Evolutionary conservation across 140 eudicot species (phyloP).

Genomic region (Senecio squalidus): DNA sequence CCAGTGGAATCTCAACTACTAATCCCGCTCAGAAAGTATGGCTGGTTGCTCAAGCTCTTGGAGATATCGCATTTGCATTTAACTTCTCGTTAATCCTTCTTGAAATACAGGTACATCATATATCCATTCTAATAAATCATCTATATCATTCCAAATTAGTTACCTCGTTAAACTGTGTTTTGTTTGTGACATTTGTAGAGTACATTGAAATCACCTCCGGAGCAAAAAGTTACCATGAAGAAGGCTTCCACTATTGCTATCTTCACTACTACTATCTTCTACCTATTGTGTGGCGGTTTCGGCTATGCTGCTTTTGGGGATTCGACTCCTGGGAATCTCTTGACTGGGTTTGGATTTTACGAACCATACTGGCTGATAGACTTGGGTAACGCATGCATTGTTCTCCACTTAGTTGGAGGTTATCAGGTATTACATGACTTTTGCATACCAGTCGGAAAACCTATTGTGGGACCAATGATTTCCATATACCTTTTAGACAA

Average conservation of each 20-base stretch:
- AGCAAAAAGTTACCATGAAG: slow-evolving; percentile 37
- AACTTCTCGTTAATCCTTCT: slow-evolving; percentile 39
- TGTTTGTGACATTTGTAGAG: slow-evolving; percentile 22
- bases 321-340: slow-evolving; percentile 58
- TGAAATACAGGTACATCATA: slow-evolving; percentile 50
- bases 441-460: background rate
- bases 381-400: slow-evolving; percentile 40
- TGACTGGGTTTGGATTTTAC: slow-evolving; percentile 46
- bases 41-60: slow-evolving; percentile 61
- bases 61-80: slow-evolving; percentile 64
- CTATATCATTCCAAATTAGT: background rate
- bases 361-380: slow-evolving; percentile 46
- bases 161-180: background rate
- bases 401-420: slow-evolving; percentile 41
- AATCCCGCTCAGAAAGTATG: slow-evolving; percentile 43
- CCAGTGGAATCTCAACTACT: slow-evolving; percentile 41
- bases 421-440: slow-evolving; percentile 29
- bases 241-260: slow-evolving; percentile 36
- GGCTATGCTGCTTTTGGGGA: slow-evolving; percentile 86
- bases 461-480: background rate
- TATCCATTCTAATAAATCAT: background rate
- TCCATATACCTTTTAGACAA: background rate
- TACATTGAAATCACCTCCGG: slow-evolving; percentile 36
- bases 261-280: slow-evolving; percentile 52
- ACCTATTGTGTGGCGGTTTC: slow-evolving; percentile 52